A percentile compares a stretch with the other conserved stretches of the same genome.
These are phyloP conservation scores for Corymbia citriodora DNA, from an alignment of 441 rosid species.

Conservation along the genomic window DNA sequence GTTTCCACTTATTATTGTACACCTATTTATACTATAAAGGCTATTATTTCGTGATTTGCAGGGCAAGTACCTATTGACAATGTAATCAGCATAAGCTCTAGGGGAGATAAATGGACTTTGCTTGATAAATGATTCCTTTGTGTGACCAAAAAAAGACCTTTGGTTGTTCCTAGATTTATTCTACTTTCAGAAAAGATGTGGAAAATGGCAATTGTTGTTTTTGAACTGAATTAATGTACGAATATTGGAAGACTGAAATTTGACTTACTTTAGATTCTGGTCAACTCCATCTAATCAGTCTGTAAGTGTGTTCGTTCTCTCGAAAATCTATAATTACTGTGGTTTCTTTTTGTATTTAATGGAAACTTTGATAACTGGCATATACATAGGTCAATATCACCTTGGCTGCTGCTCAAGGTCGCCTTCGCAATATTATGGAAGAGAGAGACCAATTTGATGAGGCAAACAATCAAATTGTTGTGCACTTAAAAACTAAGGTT, in stretches of 20 bases:
- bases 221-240: background rate
- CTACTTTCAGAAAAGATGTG: background rate
- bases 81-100: background rate
- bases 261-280: background rate
- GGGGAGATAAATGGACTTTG: background rate
- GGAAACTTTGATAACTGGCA: background rate
- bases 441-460: constrained; percentile 96
- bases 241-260: background rate
- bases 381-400: constrained; percentile 67
- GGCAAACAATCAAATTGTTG: constrained; percentile 87
- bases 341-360: background rate
- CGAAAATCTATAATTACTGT: background rate
- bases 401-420: constrained; percentile 88
- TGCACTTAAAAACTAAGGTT: constrained; percentile 88
- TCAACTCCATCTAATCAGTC: background rate
- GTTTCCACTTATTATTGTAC: background rate
- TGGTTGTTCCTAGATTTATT: background rate
- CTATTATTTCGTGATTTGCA: background rate
- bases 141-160: background rate
- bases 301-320: background rate
- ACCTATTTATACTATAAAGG: background rate
- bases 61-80: background rate
- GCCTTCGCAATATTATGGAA: constrained; percentile 74
- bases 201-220: background rate
- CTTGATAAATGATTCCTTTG: background rate